Base-by-base conservation (phyloP, 352 stramenopile species). In the Phytophthora constricta region DNA sequence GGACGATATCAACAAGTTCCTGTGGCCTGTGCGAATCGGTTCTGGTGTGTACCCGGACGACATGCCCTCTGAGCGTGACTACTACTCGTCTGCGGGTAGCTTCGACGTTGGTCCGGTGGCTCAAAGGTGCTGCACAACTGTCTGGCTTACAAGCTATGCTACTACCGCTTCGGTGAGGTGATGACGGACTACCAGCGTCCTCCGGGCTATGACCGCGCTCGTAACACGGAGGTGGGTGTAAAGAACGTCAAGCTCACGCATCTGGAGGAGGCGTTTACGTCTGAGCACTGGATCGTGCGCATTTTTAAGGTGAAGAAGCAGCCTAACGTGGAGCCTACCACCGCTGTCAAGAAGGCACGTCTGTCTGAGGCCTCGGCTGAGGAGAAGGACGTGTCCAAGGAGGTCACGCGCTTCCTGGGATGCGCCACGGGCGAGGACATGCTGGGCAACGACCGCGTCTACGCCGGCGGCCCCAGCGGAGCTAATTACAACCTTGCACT, bases 301-400 rank as follows among this genome's bases (percentile, higher is more conserved):
- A 98, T 98, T 58, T 98, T 91, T 76, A 95, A 96, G 76, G 91
- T 98, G n/a, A 97, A 97, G 79, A 93, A 92, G 69, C 80, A 86
- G 70, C 70, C 86, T 5, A 92, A 90, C 59, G 85, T 95, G n/a
- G 83, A 93, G 60, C 60, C 86, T 13, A 93, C 80, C 37, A 90
- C 78, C 20, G 78, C 78, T 37, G 67, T 91, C 23, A 89, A 87
- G 75, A 86, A 87, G 66, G 79, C 76, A 23, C 80, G 82, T 16
- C 34, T 90, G 42, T 82, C 72, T 8, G 81, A 88, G 42, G 78
- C 81, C 4, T 61, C 77, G 22, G 68, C 81, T 7, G 60, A 61
- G 7, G 72, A 77, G 53, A 86, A 76, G 53, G 81, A 91, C 59
- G 74, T 91, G 25, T 84, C 82, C n/a, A 65, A 87, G 27, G 84